Percentiles rank a stretch among this genome's conserved stretches.
phyloP scores from a whole-genome alignment of 2,329 filamentous ascomycete species.

The Amesomyces nigricolor region DNA sequence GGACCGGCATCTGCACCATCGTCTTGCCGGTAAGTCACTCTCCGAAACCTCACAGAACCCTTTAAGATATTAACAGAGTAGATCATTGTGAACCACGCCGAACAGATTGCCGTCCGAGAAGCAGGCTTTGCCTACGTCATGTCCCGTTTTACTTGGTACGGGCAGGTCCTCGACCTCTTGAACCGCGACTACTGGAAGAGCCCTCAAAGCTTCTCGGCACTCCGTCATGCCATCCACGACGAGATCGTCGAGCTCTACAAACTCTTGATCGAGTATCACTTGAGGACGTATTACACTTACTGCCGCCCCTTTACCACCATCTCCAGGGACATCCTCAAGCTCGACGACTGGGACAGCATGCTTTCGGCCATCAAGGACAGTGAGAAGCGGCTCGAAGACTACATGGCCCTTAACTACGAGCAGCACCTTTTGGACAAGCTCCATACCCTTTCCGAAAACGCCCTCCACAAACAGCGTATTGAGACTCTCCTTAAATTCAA shows the following conservation, averaged over 20 bases:
- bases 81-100: constrained; percentile 21
- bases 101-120: constrained; percentile 18
- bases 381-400: constrained; percentile 16
- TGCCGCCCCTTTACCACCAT: constrained; percentile 15
- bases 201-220: constrained; percentile 13
- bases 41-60: too few relatives aligned
- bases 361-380: constrained; percentile 13
- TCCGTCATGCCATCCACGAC: constrained; percentile 9
- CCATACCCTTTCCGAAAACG: constrained; percentile 20
- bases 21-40: constrained; percentile 12
- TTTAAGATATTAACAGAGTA: neutral
- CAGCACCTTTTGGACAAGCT: constrained; percentile 20
- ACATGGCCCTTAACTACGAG: constrained; percentile 20
- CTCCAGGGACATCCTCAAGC: constrained; percentile 17
- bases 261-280: constrained; percentile 22
- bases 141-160: constrained; percentile 21
- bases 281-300: constrained; percentile 21
- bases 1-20: constrained; percentile 20
- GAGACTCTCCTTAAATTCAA: constrained; percentile 21
- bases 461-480: constrained; percentile 14
- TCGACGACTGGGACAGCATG: constrained; percentile 22
- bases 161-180: constrained; percentile 19
- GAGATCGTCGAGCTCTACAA: constrained; percentile 19
- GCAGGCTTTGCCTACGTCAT: constrained; percentile 21
- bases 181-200: constrained; percentile 21